Evolutionary conservation across 2,329 filamentous ascomycete genomes (phyloP), one percentile per base, ranked within the genome.

Genomic region (Ascochyta clinopodiicola): DNA sequence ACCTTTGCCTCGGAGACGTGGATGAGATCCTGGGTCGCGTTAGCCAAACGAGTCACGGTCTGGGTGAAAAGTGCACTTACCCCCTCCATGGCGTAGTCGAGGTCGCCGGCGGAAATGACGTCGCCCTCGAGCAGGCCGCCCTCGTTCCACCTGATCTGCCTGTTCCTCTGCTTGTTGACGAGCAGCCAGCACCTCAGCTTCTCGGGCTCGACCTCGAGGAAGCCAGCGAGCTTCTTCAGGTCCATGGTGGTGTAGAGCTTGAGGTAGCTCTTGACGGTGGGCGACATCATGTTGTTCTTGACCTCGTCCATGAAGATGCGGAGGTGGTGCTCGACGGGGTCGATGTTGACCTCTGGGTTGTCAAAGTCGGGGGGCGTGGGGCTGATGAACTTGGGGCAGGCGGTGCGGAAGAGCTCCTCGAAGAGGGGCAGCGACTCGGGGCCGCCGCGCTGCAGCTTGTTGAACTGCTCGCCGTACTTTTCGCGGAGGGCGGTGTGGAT

Each of bases 241-340:
- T 99, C 95, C 94, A 99, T 98, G 67, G 95, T 99, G 40, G 95
- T 98, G 87, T 99, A 99, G 52, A 99, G 89, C 77, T 96, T 95
- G 67, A 99, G 87, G 83, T 99, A 99, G 60, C 93, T 97, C 84
- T 96, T 96, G 77, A 99, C 90, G 40, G 93, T 97, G 39, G 95
- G 95, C 77, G 91, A 94, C 88, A 88, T 96, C 86, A 99, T 95
- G 80, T 96, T 98, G 80, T 92, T 97, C 87, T 96, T 96, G 78
- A 99, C 94, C 83, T 99, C 95, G 69, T 97, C 93, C 94, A 99
- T 98, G 84, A 99, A 99, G 80, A 99, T 90, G 71, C 90, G 84
- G 63, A 96, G 87, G 80, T 99, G 94, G 84, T 99, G 95, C 82
- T 99, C 94, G 65, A 97, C 87, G 38, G 95, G 95, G 81, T 99